Conservation (phyloP, 257 asterid genomes). For the Misopates orontium region DNA sequence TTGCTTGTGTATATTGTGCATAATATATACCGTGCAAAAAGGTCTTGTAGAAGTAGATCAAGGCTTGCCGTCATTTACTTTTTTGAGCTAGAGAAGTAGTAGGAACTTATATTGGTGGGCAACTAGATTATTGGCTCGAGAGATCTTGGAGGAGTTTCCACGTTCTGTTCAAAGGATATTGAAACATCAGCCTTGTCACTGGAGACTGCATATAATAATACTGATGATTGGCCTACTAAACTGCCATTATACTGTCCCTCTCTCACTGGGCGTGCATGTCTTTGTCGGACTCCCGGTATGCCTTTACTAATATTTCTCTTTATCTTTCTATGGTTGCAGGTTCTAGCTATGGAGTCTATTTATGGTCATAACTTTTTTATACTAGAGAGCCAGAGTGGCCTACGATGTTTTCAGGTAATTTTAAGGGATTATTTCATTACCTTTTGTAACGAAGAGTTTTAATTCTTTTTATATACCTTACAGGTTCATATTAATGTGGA, state of each 20-base stretch:
- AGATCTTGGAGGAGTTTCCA: too few species aligned
- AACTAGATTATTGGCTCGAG: too few species aligned
- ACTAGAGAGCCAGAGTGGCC: constrained; percentile 57
- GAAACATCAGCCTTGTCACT: not conserved
- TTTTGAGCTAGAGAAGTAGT: too few species aligned
- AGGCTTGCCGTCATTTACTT: too few species aligned
- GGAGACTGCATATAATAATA: not conserved
- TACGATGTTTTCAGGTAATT: constrained; percentile 69
- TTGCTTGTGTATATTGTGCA: too few species aligned
- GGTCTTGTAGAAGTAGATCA: too few species aligned
- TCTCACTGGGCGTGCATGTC: not conserved
- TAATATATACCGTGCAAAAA: too few species aligned
- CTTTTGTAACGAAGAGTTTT: constrained; percentile 11
- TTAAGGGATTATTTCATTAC: not conserved
- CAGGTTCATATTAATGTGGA: constrained; percentile 76
- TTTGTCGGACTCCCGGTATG: constrained; percentile 5
- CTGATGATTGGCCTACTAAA: too few species aligned
- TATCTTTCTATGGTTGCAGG: constrained; percentile 45
- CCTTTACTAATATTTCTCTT: not conserved
- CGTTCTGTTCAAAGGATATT: not conserved
- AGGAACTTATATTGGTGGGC: too few species aligned
- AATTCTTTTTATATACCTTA: constrained; percentile 25
- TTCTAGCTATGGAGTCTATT: constrained; percentile 80
- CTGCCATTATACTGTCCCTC: not conserved
- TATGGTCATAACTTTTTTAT: constrained; percentile 63